phyloP scores from a whole-genome alignment of 1,284 basidiomycete genomes.

The Volvariella surrecta region DNA sequence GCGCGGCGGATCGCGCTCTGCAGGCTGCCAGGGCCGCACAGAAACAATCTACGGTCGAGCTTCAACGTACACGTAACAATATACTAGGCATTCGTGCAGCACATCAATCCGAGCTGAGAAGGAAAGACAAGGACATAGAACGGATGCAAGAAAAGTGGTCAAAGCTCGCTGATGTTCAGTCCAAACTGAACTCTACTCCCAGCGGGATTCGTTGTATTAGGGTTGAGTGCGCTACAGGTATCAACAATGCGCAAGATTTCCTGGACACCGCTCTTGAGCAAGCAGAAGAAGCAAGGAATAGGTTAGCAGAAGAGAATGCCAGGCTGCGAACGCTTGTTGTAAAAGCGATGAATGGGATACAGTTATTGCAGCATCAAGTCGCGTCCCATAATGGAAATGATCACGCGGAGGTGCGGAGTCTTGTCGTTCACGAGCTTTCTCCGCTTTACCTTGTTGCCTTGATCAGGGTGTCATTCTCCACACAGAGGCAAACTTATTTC shows the following conservation, averaged over 20 bases:
- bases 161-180: conserved; percentile 61
- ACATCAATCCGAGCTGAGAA: conserved; percentile 70
- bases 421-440: neutral
- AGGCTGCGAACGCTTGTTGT: conserved; percentile 63
- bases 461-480: conserved; percentile 32
- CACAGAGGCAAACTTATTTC: conserved; percentile 45
- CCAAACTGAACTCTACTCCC: conserved; percentile 34
- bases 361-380: conserved; percentile 41
- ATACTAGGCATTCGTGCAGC: conserved; percentile 59
- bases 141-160: conserved; percentile 71
- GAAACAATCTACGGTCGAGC: conserved; percentile 57
- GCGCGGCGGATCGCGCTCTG: conserved; percentile 43
- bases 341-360: conserved; percentile 61
- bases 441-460: neutral
- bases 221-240: conserved; percentile 36
- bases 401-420: conserved; percentile 34
- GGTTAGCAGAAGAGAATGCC: conserved; percentile 64
- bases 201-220: conserved; percentile 51
- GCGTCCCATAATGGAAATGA: conserved; percentile 25
- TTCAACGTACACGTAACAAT: conserved; percentile 56
- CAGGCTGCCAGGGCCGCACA: conserved; percentile 55
- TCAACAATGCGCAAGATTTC: conserved; percentile 47
- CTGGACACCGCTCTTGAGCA: conserved; percentile 69
- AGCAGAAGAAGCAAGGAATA: conserved; percentile 59
- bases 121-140: conserved; percentile 75